These are phyloP conservation scores for Canariomyces notabilis DNA, from an alignment of 2,329 filamentous ascomycete species.

Conservation along the genomic window DNA sequence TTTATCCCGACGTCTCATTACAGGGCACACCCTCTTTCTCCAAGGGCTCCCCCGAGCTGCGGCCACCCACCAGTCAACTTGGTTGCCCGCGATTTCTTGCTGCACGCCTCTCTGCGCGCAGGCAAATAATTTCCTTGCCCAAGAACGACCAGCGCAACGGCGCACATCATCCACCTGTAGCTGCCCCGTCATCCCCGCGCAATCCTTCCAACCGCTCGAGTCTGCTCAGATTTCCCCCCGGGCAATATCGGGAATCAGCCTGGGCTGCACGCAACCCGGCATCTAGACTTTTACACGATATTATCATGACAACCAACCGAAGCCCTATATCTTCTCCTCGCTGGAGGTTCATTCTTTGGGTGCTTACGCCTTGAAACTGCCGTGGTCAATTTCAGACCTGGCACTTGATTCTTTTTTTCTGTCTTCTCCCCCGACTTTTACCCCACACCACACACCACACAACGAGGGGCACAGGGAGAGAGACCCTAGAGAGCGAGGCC, in stretches of 20 bases:
- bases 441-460: constrained; percentile 30
- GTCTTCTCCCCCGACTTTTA: constrained; percentile 19
- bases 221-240: constrained; percentile 15
- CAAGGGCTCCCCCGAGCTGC: constrained; percentile 12
- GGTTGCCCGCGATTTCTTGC: neutral
- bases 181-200: constrained; percentile 6
- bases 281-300: constrained; percentile 29
- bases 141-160: constrained; percentile 17
- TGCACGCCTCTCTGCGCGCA: constrained; percentile 4
- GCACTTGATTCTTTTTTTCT: constrained; percentile 8
- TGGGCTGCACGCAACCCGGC: constrained; percentile 23
- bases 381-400: constrained; percentile 20
- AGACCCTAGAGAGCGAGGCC: constrained; percentile 8
- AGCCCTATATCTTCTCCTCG: constrained; percentile 38
- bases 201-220: constrained; percentile 11
- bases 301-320: constrained; percentile 45
- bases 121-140: constrained; percentile 16
- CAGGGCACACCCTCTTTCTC: constrained; percentile 9
- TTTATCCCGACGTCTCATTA: constrained; percentile 11
- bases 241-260: constrained; percentile 22
- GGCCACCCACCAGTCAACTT: constrained; percentile 12
- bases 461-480: constrained; percentile 11
- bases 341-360: constrained; percentile 42
- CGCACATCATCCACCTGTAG: constrained; percentile 19
- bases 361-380: constrained; percentile 37